These are phyloP conservation scores for Chromosphaera perkinsii DNA, from an alignment of 208 protist species.

Conservation along the genomic window DNA sequence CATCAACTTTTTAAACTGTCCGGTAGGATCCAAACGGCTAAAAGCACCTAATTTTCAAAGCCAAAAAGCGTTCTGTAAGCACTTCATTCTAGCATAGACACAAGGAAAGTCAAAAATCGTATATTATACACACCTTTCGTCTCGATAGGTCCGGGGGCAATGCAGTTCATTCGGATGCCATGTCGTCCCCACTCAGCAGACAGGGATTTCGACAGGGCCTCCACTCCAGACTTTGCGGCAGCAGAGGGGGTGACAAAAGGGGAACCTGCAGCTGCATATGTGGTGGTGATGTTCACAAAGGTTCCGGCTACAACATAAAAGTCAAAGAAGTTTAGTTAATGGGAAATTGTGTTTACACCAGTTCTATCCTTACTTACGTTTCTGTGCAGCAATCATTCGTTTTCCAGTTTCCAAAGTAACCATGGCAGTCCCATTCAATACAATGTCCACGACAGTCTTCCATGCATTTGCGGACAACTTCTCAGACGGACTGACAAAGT, in stretches of 20 bases:
- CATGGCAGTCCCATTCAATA: slow-evolving; percentile 20
- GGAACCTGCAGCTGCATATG: slow-evolving; percentile 20
- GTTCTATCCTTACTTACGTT: too few relatives aligned
- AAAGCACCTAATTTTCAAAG: too few relatives aligned
- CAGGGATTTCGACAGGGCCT: slow-evolving; percentile 10
- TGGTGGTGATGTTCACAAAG: slow-evolving; percentile 28
- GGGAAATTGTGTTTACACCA: too few relatives aligned
- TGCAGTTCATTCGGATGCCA: slow-evolving; percentile 19
- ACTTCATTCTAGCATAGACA: too few relatives aligned
- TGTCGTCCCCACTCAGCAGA: slow-evolving; percentile 17
- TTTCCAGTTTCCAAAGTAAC: slow-evolving; percentile 24
- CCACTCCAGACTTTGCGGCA: slow-evolving; percentile 23
- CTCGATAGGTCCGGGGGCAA: slow-evolving; percentile 27
- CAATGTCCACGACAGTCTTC: slow-evolving; percentile 31
- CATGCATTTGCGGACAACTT: slow-evolving; percentile 20
- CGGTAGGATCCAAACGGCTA: slow-evolving; percentile 21
- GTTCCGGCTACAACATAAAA: too few relatives aligned
- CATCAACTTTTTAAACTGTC: slow-evolving; percentile 24
- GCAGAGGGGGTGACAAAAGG: slow-evolving; percentile 31
- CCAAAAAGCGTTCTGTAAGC: too few relatives aligned
- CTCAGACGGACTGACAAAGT: slow-evolving; percentile 29
- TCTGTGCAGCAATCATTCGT: slow-evolving; percentile 10
- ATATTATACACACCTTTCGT: too few relatives aligned
- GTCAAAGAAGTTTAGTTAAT: too few relatives aligned
- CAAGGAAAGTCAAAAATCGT: too few relatives aligned